These are phyloP conservation scores for Patellaria atrata DNA, from an alignment of 495 filamentous ascomycete species.

Conservation along the genomic window DNA sequence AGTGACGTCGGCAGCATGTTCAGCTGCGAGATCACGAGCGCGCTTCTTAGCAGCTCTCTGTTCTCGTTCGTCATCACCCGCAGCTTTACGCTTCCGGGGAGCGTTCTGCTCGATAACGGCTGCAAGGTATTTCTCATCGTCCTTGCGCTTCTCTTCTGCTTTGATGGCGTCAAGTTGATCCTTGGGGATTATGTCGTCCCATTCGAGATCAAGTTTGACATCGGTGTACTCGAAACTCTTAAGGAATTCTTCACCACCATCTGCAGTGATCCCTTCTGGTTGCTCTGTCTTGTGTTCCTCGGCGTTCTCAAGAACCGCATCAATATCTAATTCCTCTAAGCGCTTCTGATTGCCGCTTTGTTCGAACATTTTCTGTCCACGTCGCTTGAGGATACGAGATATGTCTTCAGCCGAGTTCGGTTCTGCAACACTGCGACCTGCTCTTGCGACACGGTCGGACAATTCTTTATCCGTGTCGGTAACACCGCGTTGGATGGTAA, in stretches of 20 bases:
- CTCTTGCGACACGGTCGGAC: conserved; percentile 52
- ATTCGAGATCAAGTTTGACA: conserved; percentile 84
- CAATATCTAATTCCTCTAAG: conserved; percentile 95
- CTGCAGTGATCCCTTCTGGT: conserved; percentile 76
- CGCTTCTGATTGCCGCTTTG: conserved; percentile 91
- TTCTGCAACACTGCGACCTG: conserved; percentile 39
- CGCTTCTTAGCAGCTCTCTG: conserved; percentile 88
- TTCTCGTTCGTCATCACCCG: conserved; percentile 54
- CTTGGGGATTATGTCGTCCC: conserved; percentile 96
- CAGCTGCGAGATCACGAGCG: conserved; percentile 57
- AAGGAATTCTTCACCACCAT: conserved; percentile 86
- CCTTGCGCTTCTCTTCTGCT: conserved; percentile 69
- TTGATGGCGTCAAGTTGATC: conserved; percentile 80
- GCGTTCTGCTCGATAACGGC: conserved; percentile 73
- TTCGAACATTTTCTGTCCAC: conserved; percentile 94
- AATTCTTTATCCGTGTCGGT: conserved; percentile 69
- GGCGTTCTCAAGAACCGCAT: conserved; percentile 87
- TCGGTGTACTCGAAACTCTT: conserved; percentile 79
- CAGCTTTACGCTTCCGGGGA: conserved; percentile 67
- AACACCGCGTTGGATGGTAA: conserved; percentile 91
- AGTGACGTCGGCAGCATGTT: conserved; percentile 35
- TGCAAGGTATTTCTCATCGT: conserved; percentile 68
- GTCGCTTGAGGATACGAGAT: conserved; percentile 79
- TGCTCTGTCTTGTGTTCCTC: conserved; percentile 92
- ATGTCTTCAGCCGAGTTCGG: conserved; percentile 82